These are phyloP conservation scores for Fragilaria radians DNA, from an alignment of 108 stramenopile species.

Conservation along the genomic window DNA sequence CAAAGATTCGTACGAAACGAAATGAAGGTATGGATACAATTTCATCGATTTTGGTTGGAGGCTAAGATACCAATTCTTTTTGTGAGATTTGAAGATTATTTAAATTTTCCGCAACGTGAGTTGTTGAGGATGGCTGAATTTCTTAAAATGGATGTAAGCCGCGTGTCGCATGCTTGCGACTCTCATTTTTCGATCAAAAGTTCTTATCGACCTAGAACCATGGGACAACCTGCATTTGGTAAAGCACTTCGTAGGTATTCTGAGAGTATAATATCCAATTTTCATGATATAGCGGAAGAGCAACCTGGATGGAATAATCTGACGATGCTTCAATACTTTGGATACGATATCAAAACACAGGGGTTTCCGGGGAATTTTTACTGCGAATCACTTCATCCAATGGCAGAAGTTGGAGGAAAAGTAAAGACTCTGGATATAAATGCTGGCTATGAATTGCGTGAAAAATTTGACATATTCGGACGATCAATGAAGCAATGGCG, in stretches of 20 bases:
- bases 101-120: constrained; percentile 34
- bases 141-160: constrained; percentile 12
- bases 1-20: constrained; percentile 53
- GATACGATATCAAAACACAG: constrained; percentile 57
- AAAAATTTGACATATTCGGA: constrained; percentile 48
- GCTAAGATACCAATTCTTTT: constrained; percentile 32
- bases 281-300: constrained; percentile 36
- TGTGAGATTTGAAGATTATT: constrained; percentile 78
- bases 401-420: not conserved
- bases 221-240: constrained; percentile 7
- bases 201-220: constrained; percentile 1
- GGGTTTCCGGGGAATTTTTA: constrained; percentile 50
- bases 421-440: constrained; percentile 24
- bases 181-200: not conserved
- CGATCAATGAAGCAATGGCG: constrained; percentile 63
- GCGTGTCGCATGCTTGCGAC: constrained; percentile 13
- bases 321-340: constrained; percentile 43
- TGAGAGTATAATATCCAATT: constrained; percentile 25
- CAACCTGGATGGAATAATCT: not conserved
- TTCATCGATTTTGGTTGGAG: constrained; percentile 62
- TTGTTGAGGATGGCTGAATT: constrained; percentile 46
- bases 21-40: constrained; percentile 62
- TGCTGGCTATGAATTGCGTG: constrained; percentile 37
- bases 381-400: not conserved
- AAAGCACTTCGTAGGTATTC: constrained; percentile 52